Evolutionary conservation across 495 filamentous ascomycete species (phyloP), one percentile per base, ranked within the genome.

Genomic region (Xylaria palmicola): DNA sequence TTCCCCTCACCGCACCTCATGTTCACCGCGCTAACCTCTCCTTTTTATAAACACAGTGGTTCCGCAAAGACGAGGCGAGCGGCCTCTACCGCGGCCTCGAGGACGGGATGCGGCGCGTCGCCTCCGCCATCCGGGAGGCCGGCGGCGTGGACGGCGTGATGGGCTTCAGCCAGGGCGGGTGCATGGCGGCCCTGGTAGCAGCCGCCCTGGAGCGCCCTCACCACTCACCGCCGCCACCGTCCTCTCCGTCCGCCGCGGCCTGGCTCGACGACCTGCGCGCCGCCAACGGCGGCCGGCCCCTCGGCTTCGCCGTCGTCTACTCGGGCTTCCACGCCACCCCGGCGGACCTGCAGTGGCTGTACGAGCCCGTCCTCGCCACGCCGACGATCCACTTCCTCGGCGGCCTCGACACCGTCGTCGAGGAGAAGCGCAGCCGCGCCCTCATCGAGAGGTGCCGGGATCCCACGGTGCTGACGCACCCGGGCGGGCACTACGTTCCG

Each of bases 401-500:
- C 10, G 85, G 84, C 36, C 72, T 97, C 71, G 94, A 98, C 82
- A 88, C 86, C 27, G 90, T 98, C 9, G 93, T 98, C 20, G 89
- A 90, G 39, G 92, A 97, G 79, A 65, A 66, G 47, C 49, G 90
- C 67, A 88, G 82, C 70, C 70, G 80, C 68, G 77, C 77, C 54
- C 72, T 98, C 63, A 81, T 90, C 36, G 84, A 88, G 17, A 79
- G 83, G 51, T 96, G 90, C 74, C 80, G 71, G 53, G 85, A 85
- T 13, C 83, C 76, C 17, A 70, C 72, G 49, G 86, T 92, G 32
- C 82, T 96, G 39, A 86, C 83, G 65, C 94, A 98, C 79, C 93
- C 94, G 2, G 94, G 94, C 13, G 93, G 94, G 0, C 94, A 98
- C 74, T 96, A 93, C 70, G 79, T 98, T 68, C 94, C 94, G 0